Conservation (phyloP, 495 filamentous ascomycete genomes). For the Hypoxylon rickii region DNA sequence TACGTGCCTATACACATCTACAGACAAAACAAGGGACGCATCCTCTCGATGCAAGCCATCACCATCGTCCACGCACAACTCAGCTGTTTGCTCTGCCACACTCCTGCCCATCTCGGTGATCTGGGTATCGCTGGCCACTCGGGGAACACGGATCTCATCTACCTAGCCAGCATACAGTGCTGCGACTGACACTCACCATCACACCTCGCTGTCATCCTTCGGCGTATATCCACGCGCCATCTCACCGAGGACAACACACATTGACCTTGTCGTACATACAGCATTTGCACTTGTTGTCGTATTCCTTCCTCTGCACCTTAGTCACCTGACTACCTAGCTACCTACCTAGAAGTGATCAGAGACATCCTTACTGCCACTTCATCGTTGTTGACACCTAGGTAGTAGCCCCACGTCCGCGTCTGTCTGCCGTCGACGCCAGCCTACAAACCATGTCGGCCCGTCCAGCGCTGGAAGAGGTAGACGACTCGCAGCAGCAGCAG, state of each 20-base stretch:
- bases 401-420: conserved; percentile 5
- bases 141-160: conserved; percentile 32
- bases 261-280: conserved; percentile 20
- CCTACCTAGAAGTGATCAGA: no score
- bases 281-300: conserved; percentile 15
- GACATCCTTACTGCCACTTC: conserved; percentile 32
- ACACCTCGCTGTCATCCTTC: conserved; percentile 26
- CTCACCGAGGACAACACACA: conserved; percentile 25
- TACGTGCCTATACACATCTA: no score
- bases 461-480: conserved; percentile 7
- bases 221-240: conserved; percentile 23
- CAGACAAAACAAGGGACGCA: conserved; percentile 10
- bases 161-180: conserved; percentile 18
- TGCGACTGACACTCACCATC: conserved; percentile 26
- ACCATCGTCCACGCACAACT: conserved; percentile 18
- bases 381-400: conserved; percentile 20
- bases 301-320: background rate
- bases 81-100: background rate
- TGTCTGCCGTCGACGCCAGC: background rate
- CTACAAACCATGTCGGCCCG: conserved; percentile 25
- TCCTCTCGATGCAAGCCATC: conserved; percentile 15
- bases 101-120: conserved; percentile 26
- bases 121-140: conserved; percentile 32
- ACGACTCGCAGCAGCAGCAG: conserved; percentile 9
- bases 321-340: conserved; percentile 4